These are phyloP conservation scores for Suillus americanus DNA, from an alignment of 768 basidiomycete genomes.

Conservation along the genomic window DNA sequence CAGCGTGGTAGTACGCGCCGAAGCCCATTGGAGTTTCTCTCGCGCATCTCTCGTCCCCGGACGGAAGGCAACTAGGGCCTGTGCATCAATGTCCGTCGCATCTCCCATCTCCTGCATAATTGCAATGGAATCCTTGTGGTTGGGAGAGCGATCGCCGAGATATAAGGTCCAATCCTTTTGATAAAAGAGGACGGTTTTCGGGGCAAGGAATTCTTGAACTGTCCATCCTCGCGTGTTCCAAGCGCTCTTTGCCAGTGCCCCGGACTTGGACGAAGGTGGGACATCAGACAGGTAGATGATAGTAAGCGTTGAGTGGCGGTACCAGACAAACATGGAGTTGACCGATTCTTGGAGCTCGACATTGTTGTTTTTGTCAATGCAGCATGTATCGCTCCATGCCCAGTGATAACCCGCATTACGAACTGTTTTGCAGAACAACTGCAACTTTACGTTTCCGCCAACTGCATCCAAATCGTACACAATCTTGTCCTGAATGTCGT, in stretches of 20 bases:
- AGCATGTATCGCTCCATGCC: background rate
- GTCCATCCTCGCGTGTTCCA: background rate
- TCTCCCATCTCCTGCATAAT: background rate
- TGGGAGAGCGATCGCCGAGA: background rate
- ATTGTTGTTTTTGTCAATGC: background rate
- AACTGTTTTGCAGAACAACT: background rate
- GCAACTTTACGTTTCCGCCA: background rate
- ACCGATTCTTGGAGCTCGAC: background rate
- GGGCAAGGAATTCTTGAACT: background rate
- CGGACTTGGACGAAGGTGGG: background rate
- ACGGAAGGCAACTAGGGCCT: background rate
- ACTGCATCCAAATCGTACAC: background rate
- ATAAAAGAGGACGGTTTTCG: background rate
- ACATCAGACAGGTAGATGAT: background rate
- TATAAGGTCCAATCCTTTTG: background rate
- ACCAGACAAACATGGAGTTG: background rate
- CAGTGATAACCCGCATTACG: background rate
- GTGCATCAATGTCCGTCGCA: background rate
- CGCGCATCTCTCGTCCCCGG: background rate
- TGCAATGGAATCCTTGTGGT: background rate
- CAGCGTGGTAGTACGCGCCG: background rate
- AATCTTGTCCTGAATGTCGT: background rate
- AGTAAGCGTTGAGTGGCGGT: background rate
- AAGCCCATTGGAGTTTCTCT: background rate
- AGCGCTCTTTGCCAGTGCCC: background rate